Base-by-base conservation (phyloP, 768 basidiomycete species). In the Hysterangium stoloniferum region DNA sequence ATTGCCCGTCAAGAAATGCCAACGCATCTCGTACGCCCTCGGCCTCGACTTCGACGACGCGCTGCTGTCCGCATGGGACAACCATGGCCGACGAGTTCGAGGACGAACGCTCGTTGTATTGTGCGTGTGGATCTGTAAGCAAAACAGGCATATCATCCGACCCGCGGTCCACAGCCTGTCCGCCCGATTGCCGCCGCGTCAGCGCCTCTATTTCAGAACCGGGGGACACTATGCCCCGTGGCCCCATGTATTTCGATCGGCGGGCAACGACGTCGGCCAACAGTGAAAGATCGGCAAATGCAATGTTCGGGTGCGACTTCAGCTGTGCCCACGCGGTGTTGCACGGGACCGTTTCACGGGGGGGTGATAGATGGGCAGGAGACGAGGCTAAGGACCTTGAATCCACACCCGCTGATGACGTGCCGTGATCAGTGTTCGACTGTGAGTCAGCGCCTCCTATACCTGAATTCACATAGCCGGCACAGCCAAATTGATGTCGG, bases 231-330 rank as follows among this genome's bases (percentile, higher is more conserved):
- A 78, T 71, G 33, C 87, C 72, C 33, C 73, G 73, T 13, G 88
- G 83, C 15, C 86, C 86, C 1, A 73, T 76, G 61, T 88, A 91
- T 62, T 77, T 82, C 36, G 88, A 82, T 45, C 84, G 75, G 48
- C 88, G 85, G 6, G 87, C 82, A 35, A 94, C 90, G 35, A 95
- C 92, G 45, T 90, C 89, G 2, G 92, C 92, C 37, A 95, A 76
- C 47, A 95, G 72, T 2, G 79, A 68, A 46, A 95, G 71, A 66
- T 94, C 88, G 12, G 87, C 79, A 62, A 92, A 92, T 27, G 82
- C 78, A 47, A 87, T 82, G 57, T 91, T 93, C 2, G 92, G 92
- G 65, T 95, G 92, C 9, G 80, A 78, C 66, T 92, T 91, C 54
- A 94, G 72, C 56, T 81, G 81, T 25, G 77, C 78, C 86, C 90